Conservation (phyloP, 441 rosid species). For the Syzygium syzygioides region DNA sequence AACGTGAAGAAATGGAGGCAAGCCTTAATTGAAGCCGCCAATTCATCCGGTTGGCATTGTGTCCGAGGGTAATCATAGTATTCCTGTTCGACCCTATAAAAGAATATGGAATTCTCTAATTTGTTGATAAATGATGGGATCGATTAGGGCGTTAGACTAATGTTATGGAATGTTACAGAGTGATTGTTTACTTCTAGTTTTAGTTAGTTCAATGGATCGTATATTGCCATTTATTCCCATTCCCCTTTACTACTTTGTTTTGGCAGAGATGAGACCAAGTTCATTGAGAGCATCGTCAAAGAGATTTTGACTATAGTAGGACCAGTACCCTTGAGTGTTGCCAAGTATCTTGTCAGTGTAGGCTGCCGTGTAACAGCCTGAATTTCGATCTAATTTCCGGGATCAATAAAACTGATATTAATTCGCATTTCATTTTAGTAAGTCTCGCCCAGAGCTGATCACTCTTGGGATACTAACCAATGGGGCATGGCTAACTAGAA, state of each 20-base stretch:
- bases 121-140: background rate
- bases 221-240: rapidly evolving
- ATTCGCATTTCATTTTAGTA: too few species aligned
- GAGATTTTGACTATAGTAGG: too few species aligned
- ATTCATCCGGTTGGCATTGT: too few species aligned
- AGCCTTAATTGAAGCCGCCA: too few species aligned
- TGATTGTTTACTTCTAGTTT: background rate
- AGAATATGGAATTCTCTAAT: too few species aligned
- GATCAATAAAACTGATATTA: too few species aligned
- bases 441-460: too few species aligned
- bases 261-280: background rate
- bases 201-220: background rate
- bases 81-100: background rate
- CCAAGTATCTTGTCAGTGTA: background rate
- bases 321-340: background rate
- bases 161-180: rapidly evolving
- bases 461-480: too few species aligned
- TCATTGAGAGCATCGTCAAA: background rate
- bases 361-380: background rate
- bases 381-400: too few species aligned
- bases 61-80: background rate
- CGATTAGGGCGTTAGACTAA: background rate
- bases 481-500: too few species aligned
- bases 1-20: background rate
- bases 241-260: background rate